Evolutionary conservation across 1,139 yeast genomes (phyloP).

Genomic region (Lodderomyces oxycetoniae): DNA sequence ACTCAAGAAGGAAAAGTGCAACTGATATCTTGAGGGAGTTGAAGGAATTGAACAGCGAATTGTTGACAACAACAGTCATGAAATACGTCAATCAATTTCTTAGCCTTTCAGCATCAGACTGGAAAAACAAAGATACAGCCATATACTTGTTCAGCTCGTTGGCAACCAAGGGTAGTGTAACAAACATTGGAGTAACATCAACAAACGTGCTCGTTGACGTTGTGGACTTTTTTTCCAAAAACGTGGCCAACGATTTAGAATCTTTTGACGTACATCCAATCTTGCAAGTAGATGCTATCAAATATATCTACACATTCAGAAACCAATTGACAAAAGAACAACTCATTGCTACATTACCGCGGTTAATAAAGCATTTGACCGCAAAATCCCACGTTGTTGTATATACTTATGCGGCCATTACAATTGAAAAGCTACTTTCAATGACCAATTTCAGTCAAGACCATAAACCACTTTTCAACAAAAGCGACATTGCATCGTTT

Average conservation of each 20-base stretch:
- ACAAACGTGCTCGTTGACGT: slow-evolving; percentile 83
- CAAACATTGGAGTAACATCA: slow-evolving; percentile 83
- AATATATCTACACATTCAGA: slow-evolving; percentile 83
- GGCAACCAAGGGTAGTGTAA: slow-evolving; percentile 85
- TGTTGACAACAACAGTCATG: slow-evolving; percentile 73
- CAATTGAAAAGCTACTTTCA: slow-evolving; percentile 82
- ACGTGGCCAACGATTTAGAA: slow-evolving; percentile 77
- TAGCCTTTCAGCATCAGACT: slow-evolving; percentile 46
- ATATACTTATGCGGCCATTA: slow-evolving; percentile 88
- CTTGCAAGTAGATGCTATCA: slow-evolving; percentile 86
- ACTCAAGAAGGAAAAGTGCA: slow-evolving; percentile 86
- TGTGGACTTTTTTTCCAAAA: slow-evolving; percentile 73
- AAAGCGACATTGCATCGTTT: slow-evolving; percentile 56
- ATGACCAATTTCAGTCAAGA: slow-evolving; percentile 55
- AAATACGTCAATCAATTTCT: slow-evolving; percentile 70
- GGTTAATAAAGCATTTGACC: slow-evolving; percentile 64
- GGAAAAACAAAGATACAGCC: slow-evolving; percentile 88
- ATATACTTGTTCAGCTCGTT: slow-evolving; percentile 81
- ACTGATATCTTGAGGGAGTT: slow-evolving; percentile 87
- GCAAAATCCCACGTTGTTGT: slow-evolving; percentile 64
- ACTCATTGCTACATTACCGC: slow-evolving; percentile 72
- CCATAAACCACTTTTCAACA: slow-evolving; percentile 56
- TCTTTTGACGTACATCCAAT: slow-evolving; percentile 56
- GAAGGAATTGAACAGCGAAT: slow-evolving; percentile 70
- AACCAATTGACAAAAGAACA: slow-evolving; percentile 89